phyloP scores from a whole-genome alignment of 2,329 filamentous ascomycete genomes.

The Ploettnerulaceae sp. region DNA sequence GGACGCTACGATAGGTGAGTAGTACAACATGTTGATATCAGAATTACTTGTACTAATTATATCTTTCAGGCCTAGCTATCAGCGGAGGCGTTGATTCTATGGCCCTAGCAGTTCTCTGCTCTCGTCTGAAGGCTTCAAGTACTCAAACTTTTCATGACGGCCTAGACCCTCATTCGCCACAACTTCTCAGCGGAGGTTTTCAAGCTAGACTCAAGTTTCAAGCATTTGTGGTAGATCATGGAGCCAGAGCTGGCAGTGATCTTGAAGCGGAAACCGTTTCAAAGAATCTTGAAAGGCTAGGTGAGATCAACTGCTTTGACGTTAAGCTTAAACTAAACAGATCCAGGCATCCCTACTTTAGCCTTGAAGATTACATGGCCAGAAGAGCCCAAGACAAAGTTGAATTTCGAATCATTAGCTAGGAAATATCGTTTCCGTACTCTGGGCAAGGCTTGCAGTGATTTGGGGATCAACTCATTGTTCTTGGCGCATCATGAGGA shows the following conservation, averaged over 20 bases:
- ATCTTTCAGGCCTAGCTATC: slow-evolving; percentile 62
- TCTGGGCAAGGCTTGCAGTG: slow-evolving; percentile 57
- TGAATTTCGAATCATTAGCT: slow-evolving; percentile 73
- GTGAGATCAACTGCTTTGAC: slow-evolving; percentile 15
- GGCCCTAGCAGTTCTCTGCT: slow-evolving; percentile 77
- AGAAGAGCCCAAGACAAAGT: slow-evolving; percentile 39
- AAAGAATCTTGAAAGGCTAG: slow-evolving; percentile 21
- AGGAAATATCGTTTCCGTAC: slow-evolving; percentile 68
- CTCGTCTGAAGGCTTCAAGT: slow-evolving; percentile 34
- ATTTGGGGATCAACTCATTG: slow-evolving; percentile 50
- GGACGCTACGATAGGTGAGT: slow-evolving; percentile 12
- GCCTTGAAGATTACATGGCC: slow-evolving; percentile 48
- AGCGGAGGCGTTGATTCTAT: slow-evolving; percentile 98
- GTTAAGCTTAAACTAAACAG: slow-evolving; percentile 1
- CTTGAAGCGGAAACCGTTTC: slow-evolving; percentile 49
- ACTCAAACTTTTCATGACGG: neutral
- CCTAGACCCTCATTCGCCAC: neutral
- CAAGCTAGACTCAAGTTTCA: slow-evolving; percentile 38
- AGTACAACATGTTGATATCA: neutral
- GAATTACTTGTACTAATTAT: neutral
- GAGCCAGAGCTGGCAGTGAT: slow-evolving; percentile 47
- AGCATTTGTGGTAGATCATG: slow-evolving; percentile 54
- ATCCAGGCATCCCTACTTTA: slow-evolving; percentile 28
- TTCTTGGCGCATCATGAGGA: slow-evolving; percentile 84
- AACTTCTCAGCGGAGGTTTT: too few relatives aligned